A percentile compares a stretch with the other conserved stretches of the same genome.
Evolutionary conservation across 1,284 basidiomycete species (phyloP).

Genomic region (Bondarzewia mesenterica): DNA sequence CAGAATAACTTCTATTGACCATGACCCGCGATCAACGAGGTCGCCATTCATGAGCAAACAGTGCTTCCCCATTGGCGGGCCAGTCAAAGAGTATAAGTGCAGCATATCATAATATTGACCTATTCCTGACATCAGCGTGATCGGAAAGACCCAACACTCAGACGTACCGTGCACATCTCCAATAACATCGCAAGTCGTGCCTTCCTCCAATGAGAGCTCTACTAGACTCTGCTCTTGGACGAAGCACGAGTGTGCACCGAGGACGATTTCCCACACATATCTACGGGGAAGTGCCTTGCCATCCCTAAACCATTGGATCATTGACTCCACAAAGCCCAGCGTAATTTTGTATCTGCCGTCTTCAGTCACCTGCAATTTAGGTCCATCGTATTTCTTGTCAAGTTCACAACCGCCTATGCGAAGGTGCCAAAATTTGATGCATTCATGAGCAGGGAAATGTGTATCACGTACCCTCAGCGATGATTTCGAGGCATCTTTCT

Average conservation of each 20-base stretch:
- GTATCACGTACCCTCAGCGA: constrained; percentile 60
- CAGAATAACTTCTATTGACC: constrained; percentile 95
- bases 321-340: constrained; percentile 71
- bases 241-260: constrained; percentile 79
- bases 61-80: constrained; percentile 74
- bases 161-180: constrained; percentile 81
- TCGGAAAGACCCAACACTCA: constrained; percentile 1
- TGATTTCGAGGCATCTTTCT: constrained; percentile 68
- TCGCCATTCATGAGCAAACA: constrained; percentile 92
- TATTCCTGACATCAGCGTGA: constrained; percentile 22
- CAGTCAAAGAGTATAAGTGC: constrained; percentile 83
- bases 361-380: constrained; percentile 44
- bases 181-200: constrained; percentile 82
- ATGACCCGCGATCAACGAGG: constrained; percentile 94
- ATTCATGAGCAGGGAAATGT: neutral
- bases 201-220: constrained; percentile 70
- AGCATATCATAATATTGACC: constrained; percentile 94
- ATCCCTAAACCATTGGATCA: constrained; percentile 91
- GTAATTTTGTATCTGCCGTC: constrained; percentile 69
- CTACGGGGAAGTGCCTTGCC: constrained; percentile 82
- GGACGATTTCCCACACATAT: constrained; percentile 93
- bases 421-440: neutral
- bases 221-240: constrained; percentile 79
- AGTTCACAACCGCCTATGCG: constrained; percentile 61
- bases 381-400: constrained; percentile 64